phyloP scores from a whole-genome alignment of 225 moss, liverwort and hornwort species.

The Physcomitrium patens region DNA sequence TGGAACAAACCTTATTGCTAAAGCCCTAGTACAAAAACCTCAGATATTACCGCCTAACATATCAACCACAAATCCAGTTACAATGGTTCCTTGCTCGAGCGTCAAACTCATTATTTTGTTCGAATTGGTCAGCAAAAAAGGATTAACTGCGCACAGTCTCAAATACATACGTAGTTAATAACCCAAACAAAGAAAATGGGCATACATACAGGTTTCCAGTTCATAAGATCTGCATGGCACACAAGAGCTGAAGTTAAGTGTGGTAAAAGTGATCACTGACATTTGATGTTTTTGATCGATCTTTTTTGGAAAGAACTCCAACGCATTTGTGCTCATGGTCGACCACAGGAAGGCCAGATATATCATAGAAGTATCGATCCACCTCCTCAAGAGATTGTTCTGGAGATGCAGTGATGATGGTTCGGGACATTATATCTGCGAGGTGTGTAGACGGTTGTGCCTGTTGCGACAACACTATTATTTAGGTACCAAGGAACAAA shows the following conservation, averaged over 20 bases:
- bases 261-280: slow-evolving; percentile 29
- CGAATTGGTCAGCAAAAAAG: neutral
- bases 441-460: slow-evolving; percentile 79
- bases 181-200: neutral
- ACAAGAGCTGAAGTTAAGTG: neutral
- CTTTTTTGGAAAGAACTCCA: slow-evolving; percentile 81
- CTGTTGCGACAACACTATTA: slow-evolving; percentile 30
- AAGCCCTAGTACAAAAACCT: neutral
- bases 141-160: neutral
- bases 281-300: slow-evolving; percentile 45
- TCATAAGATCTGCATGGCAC: neutral
- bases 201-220: neutral
- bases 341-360: slow-evolving; percentile 74
- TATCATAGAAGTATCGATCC: slow-evolving; percentile 57
- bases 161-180: neutral
- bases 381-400: slow-evolving; percentile 69
- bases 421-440: slow-evolving; percentile 83
- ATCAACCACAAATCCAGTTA: neutral
- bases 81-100: neutral
- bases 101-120: neutral
- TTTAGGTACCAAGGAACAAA: neutral
- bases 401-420: slow-evolving; percentile 61
- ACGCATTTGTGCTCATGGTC: slow-evolving; percentile 66
- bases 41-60: neutral
- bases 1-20: neutral